Conservation (phyloP, 352 stramenopile species). For the Phytophthora citricola region DNA sequence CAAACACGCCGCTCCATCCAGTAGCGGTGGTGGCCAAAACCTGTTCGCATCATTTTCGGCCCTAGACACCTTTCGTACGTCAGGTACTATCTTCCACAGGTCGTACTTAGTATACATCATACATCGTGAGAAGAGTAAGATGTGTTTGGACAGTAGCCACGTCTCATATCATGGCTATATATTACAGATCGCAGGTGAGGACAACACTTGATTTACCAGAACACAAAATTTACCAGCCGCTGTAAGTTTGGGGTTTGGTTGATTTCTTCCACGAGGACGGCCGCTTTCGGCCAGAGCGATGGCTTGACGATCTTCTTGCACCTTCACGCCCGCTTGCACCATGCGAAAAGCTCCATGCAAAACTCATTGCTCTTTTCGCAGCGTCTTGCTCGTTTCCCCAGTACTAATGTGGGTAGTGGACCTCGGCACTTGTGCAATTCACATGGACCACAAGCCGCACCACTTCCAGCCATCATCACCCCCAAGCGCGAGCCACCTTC, state of each 20-base stretch:
- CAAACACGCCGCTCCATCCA: conserved; percentile 24
- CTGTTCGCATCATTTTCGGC: conserved; percentile 32
- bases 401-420: conserved; percentile 37
- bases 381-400: conserved; percentile 10
- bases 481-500: conserved; percentile 8
- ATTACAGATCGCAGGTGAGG: conserved; percentile 22
- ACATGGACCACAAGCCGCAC: conserved; percentile 41
- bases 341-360: conserved; percentile 30
- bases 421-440: conserved; percentile 40
- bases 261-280: conserved; percentile 32
- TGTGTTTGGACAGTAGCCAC: not conserved
- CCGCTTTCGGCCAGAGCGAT: conserved; percentile 23
- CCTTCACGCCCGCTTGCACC: conserved; percentile 16
- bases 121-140: not conserved
- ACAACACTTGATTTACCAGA: conserved; percentile 37
- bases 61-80: conserved; percentile 3
- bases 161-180: conserved; percentile 30
- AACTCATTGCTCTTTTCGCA: conserved; percentile 44
- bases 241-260: conserved; percentile 27
- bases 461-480: conserved; percentile 8
- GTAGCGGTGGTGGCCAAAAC: conserved; percentile 20
- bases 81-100: conserved; percentile 11
- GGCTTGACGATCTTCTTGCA: conserved; percentile 31
- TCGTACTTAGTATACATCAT: conserved; percentile 1
- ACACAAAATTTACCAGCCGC: conserved; percentile 29